phyloP scores from a whole-genome alignment of 805 yeast genomes.

The Wickerhamiella hasegawae region DNA sequence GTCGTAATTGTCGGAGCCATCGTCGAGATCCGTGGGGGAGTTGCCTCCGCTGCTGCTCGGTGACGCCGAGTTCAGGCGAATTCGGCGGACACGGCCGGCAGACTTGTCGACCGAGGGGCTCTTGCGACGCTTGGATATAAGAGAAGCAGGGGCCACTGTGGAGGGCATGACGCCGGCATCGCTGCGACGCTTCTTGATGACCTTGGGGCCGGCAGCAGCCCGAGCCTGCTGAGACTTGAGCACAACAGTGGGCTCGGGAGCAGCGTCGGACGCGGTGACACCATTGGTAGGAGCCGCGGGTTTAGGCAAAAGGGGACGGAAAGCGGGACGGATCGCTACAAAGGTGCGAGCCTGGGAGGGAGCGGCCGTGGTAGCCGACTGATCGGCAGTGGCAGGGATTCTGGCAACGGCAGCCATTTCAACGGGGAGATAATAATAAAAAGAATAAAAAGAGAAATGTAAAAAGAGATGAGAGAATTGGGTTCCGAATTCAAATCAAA shows the following conservation, averaged over 20 bases:
- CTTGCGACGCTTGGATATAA: slow-evolving; percentile 6
- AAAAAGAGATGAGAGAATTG: too few relatives aligned
- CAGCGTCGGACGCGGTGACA: not conserved
- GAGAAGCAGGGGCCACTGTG: slow-evolving; percentile 7
- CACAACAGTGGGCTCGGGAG: slow-evolving; percentile 6
- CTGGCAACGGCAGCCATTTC: slow-evolving; percentile 1
- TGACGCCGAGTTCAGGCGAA: too few relatives aligned
- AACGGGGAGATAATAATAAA: too few relatives aligned
- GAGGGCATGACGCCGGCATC: slow-evolving; percentile 3
- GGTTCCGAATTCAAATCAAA: too few relatives aligned
- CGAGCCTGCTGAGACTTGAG: slow-evolving; percentile 5
- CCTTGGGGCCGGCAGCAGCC: not conserved
- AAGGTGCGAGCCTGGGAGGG: slow-evolving; percentile 1
- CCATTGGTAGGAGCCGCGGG: slow-evolving; percentile 8
- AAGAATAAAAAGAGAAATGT: too few relatives aligned
- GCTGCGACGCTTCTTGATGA: slow-evolving; percentile 5
- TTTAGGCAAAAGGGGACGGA: slow-evolving; percentile 23
- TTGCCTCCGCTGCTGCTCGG: not conserved
- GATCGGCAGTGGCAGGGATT: not conserved
- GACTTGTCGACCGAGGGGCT: not conserved
- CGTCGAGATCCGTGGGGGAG: slow-evolving; percentile 3
- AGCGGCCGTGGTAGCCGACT: not conserved
- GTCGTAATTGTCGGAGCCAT: slow-evolving; percentile 4
- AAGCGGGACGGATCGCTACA: slow-evolving; percentile 22
- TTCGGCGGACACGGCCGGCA: not conserved